Percentiles rank a stretch among this genome's conserved stretches.
Conservation (phyloP, 768 basidiomycete species). For the Ramaria sp. region DNA sequence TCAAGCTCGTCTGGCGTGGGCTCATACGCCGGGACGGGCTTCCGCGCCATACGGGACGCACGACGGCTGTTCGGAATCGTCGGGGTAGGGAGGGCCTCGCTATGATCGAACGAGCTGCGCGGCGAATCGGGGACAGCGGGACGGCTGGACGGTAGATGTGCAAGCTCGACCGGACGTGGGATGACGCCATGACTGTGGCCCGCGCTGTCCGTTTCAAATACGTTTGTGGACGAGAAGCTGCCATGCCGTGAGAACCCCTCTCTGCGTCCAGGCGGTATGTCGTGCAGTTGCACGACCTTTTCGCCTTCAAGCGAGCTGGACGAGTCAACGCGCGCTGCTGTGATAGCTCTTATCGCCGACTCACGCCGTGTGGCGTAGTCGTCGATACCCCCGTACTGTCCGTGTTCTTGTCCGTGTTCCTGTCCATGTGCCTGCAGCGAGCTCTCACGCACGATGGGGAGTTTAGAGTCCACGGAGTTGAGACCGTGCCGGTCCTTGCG, state of each 20-base stretch:
- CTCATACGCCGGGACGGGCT: conserved; percentile 48
- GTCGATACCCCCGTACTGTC: not conserved
- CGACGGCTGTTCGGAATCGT: not conserved
- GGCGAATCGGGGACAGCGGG: not conserved
- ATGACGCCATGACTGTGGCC: conserved; percentile 12
- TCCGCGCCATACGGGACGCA: conserved; percentile 29
- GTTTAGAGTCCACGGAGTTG: conserved; percentile 11
- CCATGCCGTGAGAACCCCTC: conserved; percentile 18
- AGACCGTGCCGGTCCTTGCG: conserved; percentile 16
- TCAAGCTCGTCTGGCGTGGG: conserved; percentile 12
- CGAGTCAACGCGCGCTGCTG: not conserved
- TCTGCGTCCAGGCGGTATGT: conserved; percentile 15
- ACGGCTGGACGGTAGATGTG: not conserved
- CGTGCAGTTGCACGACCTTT: not conserved
- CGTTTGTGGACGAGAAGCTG: not conserved
- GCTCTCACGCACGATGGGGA: conserved; percentile 12
- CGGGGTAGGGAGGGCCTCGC: not conserved
- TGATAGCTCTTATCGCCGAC: not conserved
- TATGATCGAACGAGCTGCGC: not conserved
- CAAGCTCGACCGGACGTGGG: not conserved
- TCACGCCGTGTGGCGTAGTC: not conserved
- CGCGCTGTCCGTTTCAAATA: not conserved
- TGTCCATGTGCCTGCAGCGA: not conserved
- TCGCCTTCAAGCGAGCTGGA: not conserved
- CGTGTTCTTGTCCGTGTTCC: no score